These are phyloP conservation scores for Silene latifolia DNA, from an alignment of 148 eudicot genomes.

Conservation along the genomic window DNA sequence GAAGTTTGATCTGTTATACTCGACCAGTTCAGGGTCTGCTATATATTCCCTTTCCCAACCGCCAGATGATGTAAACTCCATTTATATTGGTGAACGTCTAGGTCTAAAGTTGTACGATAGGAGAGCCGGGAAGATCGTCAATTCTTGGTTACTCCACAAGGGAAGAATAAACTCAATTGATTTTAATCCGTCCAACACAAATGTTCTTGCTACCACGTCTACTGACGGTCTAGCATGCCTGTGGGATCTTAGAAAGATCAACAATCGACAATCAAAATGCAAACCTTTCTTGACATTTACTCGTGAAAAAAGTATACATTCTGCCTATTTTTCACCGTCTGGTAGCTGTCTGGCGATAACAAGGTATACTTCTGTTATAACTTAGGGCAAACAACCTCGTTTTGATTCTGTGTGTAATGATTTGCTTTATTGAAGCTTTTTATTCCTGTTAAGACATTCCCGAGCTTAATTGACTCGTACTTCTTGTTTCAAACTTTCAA, in stretches of 20 bases:
- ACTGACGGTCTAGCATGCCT: conserved; percentile 56
- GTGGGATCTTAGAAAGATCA: conserved; percentile 74
- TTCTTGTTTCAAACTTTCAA: too few relatives aligned
- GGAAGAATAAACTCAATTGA: conserved; percentile 56
- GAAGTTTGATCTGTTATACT: conserved; percentile 30
- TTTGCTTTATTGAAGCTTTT: too few relatives aligned
- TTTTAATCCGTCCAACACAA: conserved; percentile 44
- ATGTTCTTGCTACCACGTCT: conserved; percentile 65
- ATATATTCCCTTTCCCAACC: conserved; percentile 51
- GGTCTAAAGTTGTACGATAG: conserved; percentile 51
- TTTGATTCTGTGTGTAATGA: too few relatives aligned
- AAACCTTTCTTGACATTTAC: conserved; percentile 29
- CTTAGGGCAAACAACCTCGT: too few relatives aligned
- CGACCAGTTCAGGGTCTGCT: conserved; percentile 19
- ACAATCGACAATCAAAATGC: conserved; percentile 26
- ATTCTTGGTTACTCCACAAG: conserved; percentile 52
- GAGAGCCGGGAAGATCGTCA: conserved; percentile 42
- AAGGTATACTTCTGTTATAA: too few relatives aligned
- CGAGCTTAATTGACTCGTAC: too few relatives aligned
- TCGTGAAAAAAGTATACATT: conserved; percentile 51
- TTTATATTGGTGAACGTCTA: conserved; percentile 54
- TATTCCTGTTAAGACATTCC: too few relatives aligned
- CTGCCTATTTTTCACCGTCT: conserved; percentile 41
- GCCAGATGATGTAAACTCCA: conserved; percentile 41
- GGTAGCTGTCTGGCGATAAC: conserved; percentile 31